phyloP scores from a whole-genome alignment of 192 early-diverging fungal genomes.

The Thamnidium elegans region DNA sequence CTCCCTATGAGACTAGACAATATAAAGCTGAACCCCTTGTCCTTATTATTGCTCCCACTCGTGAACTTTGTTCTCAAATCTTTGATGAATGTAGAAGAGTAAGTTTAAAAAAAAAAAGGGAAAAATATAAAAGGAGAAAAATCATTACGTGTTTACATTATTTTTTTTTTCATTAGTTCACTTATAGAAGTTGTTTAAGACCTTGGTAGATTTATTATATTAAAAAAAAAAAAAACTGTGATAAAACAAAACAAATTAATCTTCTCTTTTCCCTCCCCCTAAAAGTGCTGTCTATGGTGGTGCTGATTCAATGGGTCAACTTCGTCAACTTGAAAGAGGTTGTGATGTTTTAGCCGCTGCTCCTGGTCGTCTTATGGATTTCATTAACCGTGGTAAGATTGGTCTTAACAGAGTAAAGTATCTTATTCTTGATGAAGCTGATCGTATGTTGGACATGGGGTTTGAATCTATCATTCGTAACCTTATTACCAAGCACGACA shows the following conservation, averaged over 20 bases:
- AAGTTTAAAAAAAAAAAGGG: conserved; percentile 11
- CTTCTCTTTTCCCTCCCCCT: conserved; percentile 38
- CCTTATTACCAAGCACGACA: conserved; percentile 61
- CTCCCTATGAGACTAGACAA: conserved; percentile 33
- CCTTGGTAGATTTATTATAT: conserved; percentile 45
- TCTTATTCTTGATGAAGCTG: conserved; percentile 81
- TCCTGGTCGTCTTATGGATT: conserved; percentile 89
- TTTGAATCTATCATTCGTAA: conserved; percentile 91
- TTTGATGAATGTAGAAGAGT: conserved; percentile 71
- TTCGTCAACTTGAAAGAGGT: conserved; percentile 75
- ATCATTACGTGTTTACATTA: background rate
- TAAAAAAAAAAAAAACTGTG: no score
- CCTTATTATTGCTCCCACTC: conserved; percentile 75
- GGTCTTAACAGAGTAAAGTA: conserved; percentile 69
- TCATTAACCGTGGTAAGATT: conserved; percentile 79
- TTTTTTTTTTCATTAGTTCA: conserved; percentile 29
- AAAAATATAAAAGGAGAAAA: background rate
- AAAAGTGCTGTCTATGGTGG: conserved; percentile 86
- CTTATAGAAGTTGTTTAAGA: conserved; percentile 50
- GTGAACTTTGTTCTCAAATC: conserved; percentile 81
- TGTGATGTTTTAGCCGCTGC: conserved; percentile 94
- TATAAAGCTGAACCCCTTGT: conserved; percentile 58
- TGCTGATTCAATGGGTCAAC: conserved; percentile 73
- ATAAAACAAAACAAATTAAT: no score
- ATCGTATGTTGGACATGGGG: conserved; percentile 97